Base-by-base conservation (phyloP, 2,329 filamentous ascomycete species). In the Chrysoporthe austroafricana region DNA sequence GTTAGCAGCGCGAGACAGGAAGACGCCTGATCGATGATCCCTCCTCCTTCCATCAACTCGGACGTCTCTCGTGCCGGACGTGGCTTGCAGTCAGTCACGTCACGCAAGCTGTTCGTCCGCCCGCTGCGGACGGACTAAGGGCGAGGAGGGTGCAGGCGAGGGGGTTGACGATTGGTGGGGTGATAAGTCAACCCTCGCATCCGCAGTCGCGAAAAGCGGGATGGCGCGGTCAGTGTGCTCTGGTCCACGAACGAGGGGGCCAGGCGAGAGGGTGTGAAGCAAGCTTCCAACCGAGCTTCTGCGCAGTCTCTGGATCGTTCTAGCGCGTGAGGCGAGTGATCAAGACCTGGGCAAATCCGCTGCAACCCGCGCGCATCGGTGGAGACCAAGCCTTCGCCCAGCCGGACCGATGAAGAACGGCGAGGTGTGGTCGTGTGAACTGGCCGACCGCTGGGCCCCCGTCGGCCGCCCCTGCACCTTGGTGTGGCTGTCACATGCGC, bases 241-340 rank as follows among this genome's bases (percentile, higher is more conserved):
- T 63, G 56, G 48, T 63, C 44, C 3, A 13, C 26, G 21, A 44
- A 46, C 44, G 64, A 61, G 26, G 2, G 26, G 26, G 26, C 26
- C 26, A 2, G 26, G 26, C 26, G 26, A 62, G 67, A 64, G 64
- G 64, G 67, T 69, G 67, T 69, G 60, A 66, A 69, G 67, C 64
- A 64, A 61, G 64, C 67, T 69, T 69, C 67, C 57, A 66, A 50
- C 39, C 67, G 57, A 64, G 52, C 64, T 69, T 69, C 67, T 58
- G 36, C 52, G 56, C 16, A 34, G 56, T 36, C 36, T 42, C 34
- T 21, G 56, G 16, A 26, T 42, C n/a, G 52, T 69, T 69, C 67
- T 69, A 69, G 67, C 67, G 67, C 60, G 64, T 66, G 64, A 64
- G 67, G 67, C 64, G 64, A 67, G 62, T 54, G 34, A 50, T 46